phyloP scores from a whole-genome alignment of 257 asterid species.

The Solanum lycopersicoides region DNA sequence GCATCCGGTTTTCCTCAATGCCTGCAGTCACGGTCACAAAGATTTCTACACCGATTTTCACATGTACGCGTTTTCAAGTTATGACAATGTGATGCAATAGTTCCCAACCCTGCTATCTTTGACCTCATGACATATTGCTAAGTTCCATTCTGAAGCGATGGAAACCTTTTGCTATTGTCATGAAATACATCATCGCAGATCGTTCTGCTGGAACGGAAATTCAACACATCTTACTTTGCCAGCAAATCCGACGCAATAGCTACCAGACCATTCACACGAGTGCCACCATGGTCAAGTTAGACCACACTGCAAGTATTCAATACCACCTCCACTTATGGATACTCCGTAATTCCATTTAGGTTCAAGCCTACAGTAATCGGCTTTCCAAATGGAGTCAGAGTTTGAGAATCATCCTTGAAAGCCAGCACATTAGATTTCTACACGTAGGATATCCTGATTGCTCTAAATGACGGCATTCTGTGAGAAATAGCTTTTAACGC shows the following conservation, averaged over 20 bases:
- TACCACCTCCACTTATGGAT: constrained; percentile 66
- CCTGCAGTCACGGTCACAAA: constrained; percentile 43
- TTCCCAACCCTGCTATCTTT: constrained; percentile 38
- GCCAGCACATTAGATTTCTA: constrained; percentile 47
- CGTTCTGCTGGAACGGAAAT: constrained; percentile 50
- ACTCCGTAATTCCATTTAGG: constrained; percentile 46
- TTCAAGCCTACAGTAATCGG: constrained; percentile 51
- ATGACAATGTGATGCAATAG: constrained; percentile 38
- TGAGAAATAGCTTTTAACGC: constrained; percentile 33
- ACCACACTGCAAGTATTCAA: constrained; percentile 46
- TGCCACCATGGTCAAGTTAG: constrained; percentile 41
- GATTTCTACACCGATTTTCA: constrained; percentile 53
- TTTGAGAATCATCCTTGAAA: constrained; percentile 50
- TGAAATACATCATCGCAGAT: constrained; percentile 39
- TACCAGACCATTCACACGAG: constrained; percentile 27
- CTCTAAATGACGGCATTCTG: constrained; percentile 35
- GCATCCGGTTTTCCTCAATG: constrained; percentile 52
- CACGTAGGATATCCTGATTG: constrained; percentile 57
- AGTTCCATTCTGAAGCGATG: constrained; percentile 61
- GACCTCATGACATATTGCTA: constrained; percentile 55
- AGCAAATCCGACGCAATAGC: constrained; percentile 18
- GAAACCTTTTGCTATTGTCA: constrained; percentile 40
- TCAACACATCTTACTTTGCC: constrained; percentile 39
- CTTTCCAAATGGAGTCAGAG: constrained; percentile 44
- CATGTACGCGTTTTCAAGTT: constrained; percentile 52